Evolutionary conservation across 2,329 filamentous ascomycete species (phyloP), one percentile per base, ranked within the genome.

Genomic region (Fusarium secorum): DNA sequence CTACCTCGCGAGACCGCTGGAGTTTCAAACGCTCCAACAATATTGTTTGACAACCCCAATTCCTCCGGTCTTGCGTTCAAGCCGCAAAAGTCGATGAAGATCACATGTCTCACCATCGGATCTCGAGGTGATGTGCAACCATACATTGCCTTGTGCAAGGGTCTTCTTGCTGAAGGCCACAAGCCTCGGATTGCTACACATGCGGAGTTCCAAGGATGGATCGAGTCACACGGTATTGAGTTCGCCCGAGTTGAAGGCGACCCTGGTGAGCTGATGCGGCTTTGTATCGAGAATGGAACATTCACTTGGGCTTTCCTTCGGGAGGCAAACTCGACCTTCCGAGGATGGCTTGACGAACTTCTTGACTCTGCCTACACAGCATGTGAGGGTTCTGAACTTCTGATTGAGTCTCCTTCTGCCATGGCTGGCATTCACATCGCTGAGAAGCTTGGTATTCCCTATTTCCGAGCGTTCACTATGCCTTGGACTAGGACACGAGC

Each of bases 391-490:
- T 92, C 92, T 4, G 95, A 99, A 78, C 83, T 99, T 35, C 85
- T 99, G 41, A 97, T 99, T 66, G 96, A 99, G 79, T 97, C 93
- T 49, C 96, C 96, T 0, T 97, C 93, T 62, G 94, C 96, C 18
- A 99, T 99, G 96, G 94, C 92, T 1, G 96, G 96, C 30, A 97
- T 99, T 58, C 96, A 99, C 79, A 97, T 99, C 72, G 96, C 96
- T 3, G 96, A 99, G 82, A 94, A 94, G 28, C 86, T 99, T 4
- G 87, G 89, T 18, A 97, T 99, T 46, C 96, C 96, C 1, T 99
- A 99, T 80, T 98, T 98, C 84, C 90, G 96, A 60, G 95, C 95
- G 0, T 99, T 99, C 78, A 97, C 94, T 22, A 99, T 99, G 96
- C 96, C 96, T 1, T 99, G 96, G 96, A 97, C 96, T 1, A 90